phyloP scores from a whole-genome alignment of 2,329 filamentous ascomycete species.

The Fusarium praegraminearum region DNA sequence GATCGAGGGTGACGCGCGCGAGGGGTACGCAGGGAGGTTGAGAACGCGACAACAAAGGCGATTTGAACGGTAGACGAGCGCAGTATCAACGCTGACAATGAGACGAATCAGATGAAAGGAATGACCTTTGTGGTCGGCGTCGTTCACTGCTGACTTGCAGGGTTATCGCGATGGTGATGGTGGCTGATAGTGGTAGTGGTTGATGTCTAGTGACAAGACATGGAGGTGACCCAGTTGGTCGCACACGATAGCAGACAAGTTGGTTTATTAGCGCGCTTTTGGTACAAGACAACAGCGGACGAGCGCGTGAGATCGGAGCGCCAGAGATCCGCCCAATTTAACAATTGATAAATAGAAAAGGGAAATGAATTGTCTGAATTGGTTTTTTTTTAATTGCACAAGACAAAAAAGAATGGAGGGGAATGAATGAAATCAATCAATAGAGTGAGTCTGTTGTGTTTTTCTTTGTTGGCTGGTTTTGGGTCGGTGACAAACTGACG shows the following conservation, averaged over 20 bases:
- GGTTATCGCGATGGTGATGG: conserved; percentile 36
- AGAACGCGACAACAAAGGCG: conserved; percentile 38
- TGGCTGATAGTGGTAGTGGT: conserved; percentile 30
- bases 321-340: conserved; percentile 35
- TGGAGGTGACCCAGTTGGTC: conserved; percentile 21
- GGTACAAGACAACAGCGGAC: conserved; percentile 16
- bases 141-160: conserved; percentile 21
- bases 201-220: conserved; percentile 38
- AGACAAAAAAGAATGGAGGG: background rate
- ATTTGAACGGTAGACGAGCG: conserved; percentile 1
- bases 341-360: conserved; percentile 33
- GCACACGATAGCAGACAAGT: conserved; percentile 32
- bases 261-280: conserved; percentile 28
- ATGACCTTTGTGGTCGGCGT: conserved; percentile 4
- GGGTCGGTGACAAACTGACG: background rate
- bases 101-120: conserved; percentile 17
- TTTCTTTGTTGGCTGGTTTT: conserved; percentile 15
- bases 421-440: background rate
- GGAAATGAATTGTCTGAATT: background rate
- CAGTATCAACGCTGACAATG: conserved; percentile 1
- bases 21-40: conserved; percentile 37
- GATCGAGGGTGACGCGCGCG: conserved; percentile 43
- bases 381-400: background rate
- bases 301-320: conserved; percentile 44
- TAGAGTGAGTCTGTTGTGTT: background rate